Evolutionary conservation across 1,139 yeast genomes (phyloP).

Genomic region (Kurtzmaniella quercitrusa): DNA sequence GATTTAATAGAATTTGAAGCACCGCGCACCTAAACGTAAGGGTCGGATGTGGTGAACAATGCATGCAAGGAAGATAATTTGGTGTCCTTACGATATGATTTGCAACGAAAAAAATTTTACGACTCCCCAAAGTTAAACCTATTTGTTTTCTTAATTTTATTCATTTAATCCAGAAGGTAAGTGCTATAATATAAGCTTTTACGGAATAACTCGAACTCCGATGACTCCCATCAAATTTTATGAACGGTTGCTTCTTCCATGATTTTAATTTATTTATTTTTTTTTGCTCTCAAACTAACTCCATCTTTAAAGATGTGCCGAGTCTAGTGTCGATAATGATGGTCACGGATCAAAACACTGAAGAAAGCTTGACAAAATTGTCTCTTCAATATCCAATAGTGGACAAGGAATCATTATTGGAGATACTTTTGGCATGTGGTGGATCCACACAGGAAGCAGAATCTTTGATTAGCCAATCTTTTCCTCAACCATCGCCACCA

Average conservation of each 20-base stretch:
- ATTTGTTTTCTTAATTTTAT: no score
- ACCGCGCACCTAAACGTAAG: neutral
- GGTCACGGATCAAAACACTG: conserved; percentile 14
- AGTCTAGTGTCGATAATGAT: neutral
- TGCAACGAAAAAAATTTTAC: no score
- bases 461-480: conserved; percentile 23
- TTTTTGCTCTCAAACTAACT: neutral
- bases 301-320: neutral
- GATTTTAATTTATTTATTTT: no score
- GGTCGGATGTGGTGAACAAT: neutral
- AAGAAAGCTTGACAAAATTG: conserved; percentile 18
- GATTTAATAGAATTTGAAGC: neutral
- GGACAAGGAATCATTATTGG: conserved; percentile 25
- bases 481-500: conserved; percentile 9
- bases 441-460: conserved; percentile 33
- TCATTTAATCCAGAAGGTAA: no score
- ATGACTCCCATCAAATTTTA: no score
- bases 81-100: no score
- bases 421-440: conserved; percentile 33
- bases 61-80: no score
- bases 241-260: no score
- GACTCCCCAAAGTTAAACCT: no score
- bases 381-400: conserved; percentile 21
- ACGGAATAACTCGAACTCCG: no score
- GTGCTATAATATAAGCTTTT: no score